Evolutionary conservation across 768 basidiomycete genomes (phyloP).

Genomic region (Suillus cothurnatus): DNA sequence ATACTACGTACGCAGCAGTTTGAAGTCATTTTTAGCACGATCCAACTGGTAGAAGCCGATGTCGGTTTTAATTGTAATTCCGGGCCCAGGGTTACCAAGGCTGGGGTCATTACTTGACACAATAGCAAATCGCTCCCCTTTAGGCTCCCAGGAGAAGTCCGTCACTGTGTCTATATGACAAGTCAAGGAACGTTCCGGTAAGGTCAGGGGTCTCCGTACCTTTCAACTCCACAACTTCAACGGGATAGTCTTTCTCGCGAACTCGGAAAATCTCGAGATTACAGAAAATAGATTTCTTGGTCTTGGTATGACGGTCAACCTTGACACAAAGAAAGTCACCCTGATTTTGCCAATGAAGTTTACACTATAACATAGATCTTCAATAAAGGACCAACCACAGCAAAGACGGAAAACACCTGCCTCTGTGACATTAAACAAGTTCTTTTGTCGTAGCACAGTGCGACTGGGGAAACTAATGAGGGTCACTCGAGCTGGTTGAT

Average conservation of each 20-base stretch:
- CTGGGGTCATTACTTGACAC: conserved; percentile 95
- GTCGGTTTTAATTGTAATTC: conserved; percentile 94
- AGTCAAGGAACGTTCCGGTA: background rate
- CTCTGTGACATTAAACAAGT: conserved; percentile 97
- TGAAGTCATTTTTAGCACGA: conserved; percentile 91
- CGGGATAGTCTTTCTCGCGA: conserved; percentile 96
- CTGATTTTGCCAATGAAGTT: conserved; percentile 97
- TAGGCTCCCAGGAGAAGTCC: conserved; percentile 99
- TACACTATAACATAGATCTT: conserved; percentile 62
- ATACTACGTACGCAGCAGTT: conserved; percentile 67
- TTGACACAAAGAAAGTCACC: conserved; percentile 99
- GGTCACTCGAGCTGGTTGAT: conserved; percentile 97
- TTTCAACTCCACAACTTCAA: conserved; percentile 97
- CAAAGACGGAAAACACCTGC: conserved; percentile 45
- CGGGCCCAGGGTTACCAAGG: conserved; percentile 85
- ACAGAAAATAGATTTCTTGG: conserved; percentile 97
- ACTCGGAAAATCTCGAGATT: conserved; percentile 98
- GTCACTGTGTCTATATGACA: conserved; percentile 75
- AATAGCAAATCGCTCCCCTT: conserved; percentile 93
- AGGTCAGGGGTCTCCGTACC: conserved; percentile 45
- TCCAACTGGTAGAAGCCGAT: conserved; percentile 96
- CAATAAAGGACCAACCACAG: conserved; percentile 7
- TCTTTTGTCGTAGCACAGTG: conserved; percentile 86
- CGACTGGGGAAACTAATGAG: conserved; percentile 88
- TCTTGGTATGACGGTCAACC: conserved; percentile 98